A percentile compares a stretch with the other conserved stretches of the same genome.
phyloP scores from a whole-genome alignment of 106 monocot genomes.

The Ottelia alismoides region DNA sequence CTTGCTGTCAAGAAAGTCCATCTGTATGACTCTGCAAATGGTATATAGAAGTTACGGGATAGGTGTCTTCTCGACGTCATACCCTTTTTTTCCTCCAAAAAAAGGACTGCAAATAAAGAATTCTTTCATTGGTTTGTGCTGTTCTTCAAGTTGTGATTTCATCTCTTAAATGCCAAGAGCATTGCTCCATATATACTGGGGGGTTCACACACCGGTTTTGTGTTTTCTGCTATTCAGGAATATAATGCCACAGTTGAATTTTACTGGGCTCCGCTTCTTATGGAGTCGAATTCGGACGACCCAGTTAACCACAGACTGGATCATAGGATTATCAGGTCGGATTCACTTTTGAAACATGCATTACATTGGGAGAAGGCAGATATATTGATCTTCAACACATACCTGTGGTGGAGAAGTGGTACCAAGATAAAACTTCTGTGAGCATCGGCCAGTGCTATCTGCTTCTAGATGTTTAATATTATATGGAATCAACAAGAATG shows the following conservation, averaged over 20 bases:
- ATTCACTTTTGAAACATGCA: constrained; percentile 51
- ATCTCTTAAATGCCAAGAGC: too few relatives aligned
- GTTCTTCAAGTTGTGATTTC: too few relatives aligned
- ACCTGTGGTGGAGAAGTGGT: constrained; percentile 83
- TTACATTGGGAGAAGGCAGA: constrained; percentile 61
- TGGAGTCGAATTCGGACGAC: constrained; percentile 86
- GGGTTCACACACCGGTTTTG: too few relatives aligned
- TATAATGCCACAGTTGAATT: constrained; percentile 78
- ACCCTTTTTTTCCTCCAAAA: too few relatives aligned
- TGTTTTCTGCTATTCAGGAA: constrained; percentile 29
- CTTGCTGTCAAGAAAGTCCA: too few relatives aligned
- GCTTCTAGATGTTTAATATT: not conserved
- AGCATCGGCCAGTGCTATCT: constrained; percentile 3
- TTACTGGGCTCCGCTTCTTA: constrained; percentile 74
- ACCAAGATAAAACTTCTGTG: constrained; percentile 63
- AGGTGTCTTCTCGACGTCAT: too few relatives aligned
- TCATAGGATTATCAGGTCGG: constrained; percentile 51
- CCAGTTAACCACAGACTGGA: constrained; percentile 69
- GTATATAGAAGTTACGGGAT: too few relatives aligned
- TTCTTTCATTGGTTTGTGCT: too few relatives aligned
- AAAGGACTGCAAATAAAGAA: too few relatives aligned
- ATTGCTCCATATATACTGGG: too few relatives aligned
- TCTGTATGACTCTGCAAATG: too few relatives aligned
- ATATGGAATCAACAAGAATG: too few relatives aligned
- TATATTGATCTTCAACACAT: constrained; percentile 68